phyloP scores from a whole-genome alignment of 768 basidiomycete species.

The Inosperma sp. region DNA sequence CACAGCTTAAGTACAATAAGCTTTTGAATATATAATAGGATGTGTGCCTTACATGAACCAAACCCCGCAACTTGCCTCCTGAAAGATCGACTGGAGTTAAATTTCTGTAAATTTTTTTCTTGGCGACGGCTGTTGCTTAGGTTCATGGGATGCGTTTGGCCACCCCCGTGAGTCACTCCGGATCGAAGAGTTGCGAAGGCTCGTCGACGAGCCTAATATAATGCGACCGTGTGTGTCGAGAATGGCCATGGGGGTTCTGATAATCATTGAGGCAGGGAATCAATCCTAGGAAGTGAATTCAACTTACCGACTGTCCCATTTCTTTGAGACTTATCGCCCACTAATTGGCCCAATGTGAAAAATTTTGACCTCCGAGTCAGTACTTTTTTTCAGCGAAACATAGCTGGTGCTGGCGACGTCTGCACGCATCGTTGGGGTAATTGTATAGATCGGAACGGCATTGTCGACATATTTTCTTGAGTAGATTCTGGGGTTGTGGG shows the following conservation, averaged over 20 bases:
- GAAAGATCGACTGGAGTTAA: not conserved
- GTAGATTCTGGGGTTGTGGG: not conserved
- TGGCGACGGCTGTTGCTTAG: not conserved
- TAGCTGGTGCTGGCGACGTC: not conserved
- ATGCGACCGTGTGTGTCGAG: not conserved
- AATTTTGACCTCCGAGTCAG: not conserved
- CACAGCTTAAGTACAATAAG: not conserved
- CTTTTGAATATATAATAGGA: not conserved
- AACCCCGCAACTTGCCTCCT: constrained; percentile 1
- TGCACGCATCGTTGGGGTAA: not conserved
- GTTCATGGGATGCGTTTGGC: not conserved
- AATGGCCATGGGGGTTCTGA: not conserved
- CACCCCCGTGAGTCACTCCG: not conserved
- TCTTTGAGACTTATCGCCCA: not conserved
- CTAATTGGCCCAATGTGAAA: not conserved
- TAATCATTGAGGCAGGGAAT: not conserved
- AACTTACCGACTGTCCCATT: not conserved
- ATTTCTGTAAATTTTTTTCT: not conserved
- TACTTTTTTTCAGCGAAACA: not conserved
- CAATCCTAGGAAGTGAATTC: not conserved
- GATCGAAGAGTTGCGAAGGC: not conserved
- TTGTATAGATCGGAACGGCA: not conserved
- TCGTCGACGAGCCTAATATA: not conserved
- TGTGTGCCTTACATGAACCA: not conserved
- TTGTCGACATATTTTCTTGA: not conserved